Evolutionary conservation across 768 basidiomycete genomes (phyloP).

Genomic region (Agrocybe praecox): DNA sequence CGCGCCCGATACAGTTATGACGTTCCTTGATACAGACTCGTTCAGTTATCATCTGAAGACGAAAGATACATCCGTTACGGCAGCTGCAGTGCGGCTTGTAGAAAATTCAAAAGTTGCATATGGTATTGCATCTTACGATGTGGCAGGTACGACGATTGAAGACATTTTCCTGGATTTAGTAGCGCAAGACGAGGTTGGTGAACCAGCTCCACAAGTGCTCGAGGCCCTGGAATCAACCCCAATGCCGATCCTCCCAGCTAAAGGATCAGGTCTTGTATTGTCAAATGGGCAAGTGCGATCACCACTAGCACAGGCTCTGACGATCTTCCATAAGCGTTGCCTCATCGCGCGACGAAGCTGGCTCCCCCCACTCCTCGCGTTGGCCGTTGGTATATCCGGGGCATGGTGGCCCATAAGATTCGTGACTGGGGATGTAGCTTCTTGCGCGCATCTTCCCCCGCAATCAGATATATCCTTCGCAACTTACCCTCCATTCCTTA

Average conservation of each 20-base stretch:
- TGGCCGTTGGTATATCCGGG: slow-evolving; percentile 60
- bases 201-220: slow-evolving; percentile 7
- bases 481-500: neutral
- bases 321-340: slow-evolving; percentile 73
- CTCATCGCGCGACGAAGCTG: slow-evolving; percentile 70
- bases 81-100: slow-evolving; percentile 59
- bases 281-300: slow-evolving; percentile 54
- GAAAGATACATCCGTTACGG: slow-evolving; percentile 56
- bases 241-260: slow-evolving; percentile 11
- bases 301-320: slow-evolving; percentile 65
- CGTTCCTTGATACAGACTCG: slow-evolving; percentile 41
- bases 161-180: slow-evolving; percentile 80
- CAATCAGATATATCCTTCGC: neutral
- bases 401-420: slow-evolving; percentile 69
- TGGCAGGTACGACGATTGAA: slow-evolving; percentile 76
- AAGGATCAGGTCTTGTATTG: slow-evolving; percentile 36
- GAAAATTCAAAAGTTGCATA: slow-evolving; percentile 34
- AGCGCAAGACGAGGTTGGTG: slow-evolving; percentile 39
- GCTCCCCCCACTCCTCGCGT: slow-evolving; percentile 59
- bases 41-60: slow-evolving; percentile 60
- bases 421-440: slow-evolving; percentile 49
- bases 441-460: slow-evolving; percentile 46
- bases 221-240: slow-evolving; percentile 2
- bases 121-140: slow-evolving; percentile 56
- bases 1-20: slow-evolving; percentile 46